phyloP scores from a whole-genome alignment of 2,329 filamentous ascomycete species.

The Diplocarpon rosae region DNA sequence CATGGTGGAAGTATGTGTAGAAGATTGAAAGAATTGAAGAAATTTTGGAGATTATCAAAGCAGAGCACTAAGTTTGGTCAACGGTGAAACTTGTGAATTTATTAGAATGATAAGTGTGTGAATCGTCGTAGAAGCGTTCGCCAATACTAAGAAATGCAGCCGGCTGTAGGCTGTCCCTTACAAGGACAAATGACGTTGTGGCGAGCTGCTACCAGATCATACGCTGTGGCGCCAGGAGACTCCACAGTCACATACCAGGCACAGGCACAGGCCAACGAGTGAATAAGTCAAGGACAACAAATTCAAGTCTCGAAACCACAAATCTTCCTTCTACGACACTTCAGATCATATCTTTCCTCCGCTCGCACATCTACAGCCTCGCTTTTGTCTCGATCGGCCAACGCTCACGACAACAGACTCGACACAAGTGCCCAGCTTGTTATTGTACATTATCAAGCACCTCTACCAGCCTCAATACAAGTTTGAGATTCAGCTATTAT shows the following conservation, averaged over 20 bases:
- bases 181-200: slow-evolving; percentile 3
- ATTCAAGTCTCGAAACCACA: too few species aligned
- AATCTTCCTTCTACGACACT: too few species aligned
- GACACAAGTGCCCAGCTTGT: slow-evolving; percentile 1
- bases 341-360: too few species aligned
- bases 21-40: too few species aligned
- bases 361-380: neutral
- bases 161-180: too few species aligned
- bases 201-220: slow-evolving; percentile 2
- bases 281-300: neutral
- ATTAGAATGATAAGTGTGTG: too few species aligned
- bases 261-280: neutral
- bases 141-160: neutral
- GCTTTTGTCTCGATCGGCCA: slow-evolving; percentile 1
- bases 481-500: slow-evolving; percentile 41
- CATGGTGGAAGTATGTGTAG: slow-evolving; percentile 28
- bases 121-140: neutral
- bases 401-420: neutral
- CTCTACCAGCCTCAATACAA: neutral
- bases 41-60: too few species aligned
- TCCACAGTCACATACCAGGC: neutral
- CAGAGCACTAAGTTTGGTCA: too few species aligned
- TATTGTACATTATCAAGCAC: slow-evolving; percentile 1
- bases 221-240: neutral
- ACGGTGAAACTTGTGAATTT: too few species aligned